Conservation (phyloP, 2,329 filamentous ascomycete species). For the Pseudogymnoascus sp. region DNA sequence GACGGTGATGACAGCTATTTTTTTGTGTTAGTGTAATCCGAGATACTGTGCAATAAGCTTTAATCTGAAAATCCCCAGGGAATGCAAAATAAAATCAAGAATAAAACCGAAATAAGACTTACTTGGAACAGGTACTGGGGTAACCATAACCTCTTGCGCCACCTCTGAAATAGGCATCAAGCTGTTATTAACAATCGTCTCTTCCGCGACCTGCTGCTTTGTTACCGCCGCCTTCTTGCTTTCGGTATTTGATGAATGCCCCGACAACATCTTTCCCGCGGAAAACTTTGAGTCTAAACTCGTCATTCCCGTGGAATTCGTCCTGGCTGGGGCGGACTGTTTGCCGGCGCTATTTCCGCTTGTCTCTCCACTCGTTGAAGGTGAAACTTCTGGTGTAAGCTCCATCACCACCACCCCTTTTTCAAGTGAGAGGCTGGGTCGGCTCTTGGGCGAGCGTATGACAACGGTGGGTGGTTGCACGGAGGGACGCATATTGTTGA, state of each 20-base stretch:
- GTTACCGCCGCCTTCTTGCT: conserved; percentile 9
- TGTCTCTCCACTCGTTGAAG: conserved; percentile 21
- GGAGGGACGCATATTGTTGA: conserved; percentile 29
- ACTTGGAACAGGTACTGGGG: conserved; percentile 23
- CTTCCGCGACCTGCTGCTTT: conserved; percentile 19
- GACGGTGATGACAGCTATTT: conserved; percentile 44
- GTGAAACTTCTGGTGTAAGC: conserved; percentile 18
- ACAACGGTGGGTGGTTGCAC: conserved; percentile 34
- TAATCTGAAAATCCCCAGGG: no score
- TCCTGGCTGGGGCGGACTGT: conserved; percentile 23
- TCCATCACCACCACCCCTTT: conserved; percentile 20
- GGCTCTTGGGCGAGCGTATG: conserved; percentile 32
- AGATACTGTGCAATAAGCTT: neutral
- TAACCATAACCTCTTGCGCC: conserved; percentile 11
- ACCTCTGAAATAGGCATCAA: conserved; percentile 24
- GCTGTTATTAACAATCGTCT: conserved; percentile 13
- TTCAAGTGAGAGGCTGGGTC: conserved; percentile 31
- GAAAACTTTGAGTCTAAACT: conserved; percentile 35
- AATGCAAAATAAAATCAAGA: neutral
- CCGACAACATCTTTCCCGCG: conserved; percentile 20
- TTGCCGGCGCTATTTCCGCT: conserved; percentile 18
- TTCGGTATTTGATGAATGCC: conserved; percentile 24
- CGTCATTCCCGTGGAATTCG: conserved; percentile 26
- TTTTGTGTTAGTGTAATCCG: neutral
- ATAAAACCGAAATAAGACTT: conserved; percentile 8